These are phyloP conservation scores for Hyaloperonospora arabidopsidis DNA, from an alignment of 352 stramenopile genomes.

Conservation along the genomic window DNA sequence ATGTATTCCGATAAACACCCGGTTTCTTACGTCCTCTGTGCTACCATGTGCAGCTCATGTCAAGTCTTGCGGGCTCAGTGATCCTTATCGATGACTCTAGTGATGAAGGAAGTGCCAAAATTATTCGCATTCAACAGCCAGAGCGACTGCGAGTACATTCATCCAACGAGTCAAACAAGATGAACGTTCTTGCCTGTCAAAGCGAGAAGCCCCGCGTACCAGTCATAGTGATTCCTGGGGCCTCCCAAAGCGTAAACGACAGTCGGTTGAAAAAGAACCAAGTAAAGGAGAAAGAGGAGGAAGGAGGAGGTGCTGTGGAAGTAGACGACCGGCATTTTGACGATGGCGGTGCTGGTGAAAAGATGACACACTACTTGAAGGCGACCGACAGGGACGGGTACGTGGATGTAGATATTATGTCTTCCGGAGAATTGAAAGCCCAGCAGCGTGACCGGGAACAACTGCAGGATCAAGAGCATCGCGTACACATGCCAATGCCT, in stretches of 20 bases:
- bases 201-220: too few relatives aligned
- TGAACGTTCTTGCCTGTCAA: too few relatives aligned
- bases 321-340: slow-evolving; percentile 3
- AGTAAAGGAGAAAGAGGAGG: slow-evolving; percentile 1
- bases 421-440: slow-evolving; percentile 55
- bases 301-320: neutral
- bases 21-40: too few relatives aligned
- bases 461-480: slow-evolving; percentile 23
- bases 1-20: too few relatives aligned
- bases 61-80: slow-evolving; percentile 24
- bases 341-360: slow-evolving; percentile 11
- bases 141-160: too few relatives aligned
- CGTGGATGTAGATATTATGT: slow-evolving; percentile 35
- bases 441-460: slow-evolving; percentile 44
- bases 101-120: slow-evolving; percentile 25
- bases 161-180: too few relatives aligned
- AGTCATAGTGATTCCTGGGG: too few relatives aligned
- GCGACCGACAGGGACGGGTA: slow-evolving; percentile 16
- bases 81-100: slow-evolving; percentile 49
- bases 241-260: too few relatives aligned
- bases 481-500: slow-evolving; percentile 11
- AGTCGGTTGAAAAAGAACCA: neutral
- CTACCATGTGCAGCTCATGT: slow-evolving; percentile 15
- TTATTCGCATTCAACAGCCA: too few relatives aligned
- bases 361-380: slow-evolving; percentile 8